A percentile compares a stretch with the other conserved stretches of the same genome.
Conservation (phyloP, 306 rosid species). For the Cucurbita pepo region DNA sequence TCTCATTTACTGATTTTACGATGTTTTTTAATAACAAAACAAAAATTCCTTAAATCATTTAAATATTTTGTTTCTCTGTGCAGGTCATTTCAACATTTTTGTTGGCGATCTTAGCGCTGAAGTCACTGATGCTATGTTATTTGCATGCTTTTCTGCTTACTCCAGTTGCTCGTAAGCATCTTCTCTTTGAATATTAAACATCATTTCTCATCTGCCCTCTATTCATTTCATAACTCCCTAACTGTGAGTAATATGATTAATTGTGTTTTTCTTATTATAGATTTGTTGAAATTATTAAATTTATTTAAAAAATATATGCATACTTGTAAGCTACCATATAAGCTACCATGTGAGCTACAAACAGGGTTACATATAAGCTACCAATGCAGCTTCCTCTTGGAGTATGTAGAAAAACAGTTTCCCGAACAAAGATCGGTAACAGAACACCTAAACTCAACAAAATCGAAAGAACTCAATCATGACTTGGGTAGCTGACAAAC, state of each 20-base stretch:
- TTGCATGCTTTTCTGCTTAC: constrained; percentile 83
- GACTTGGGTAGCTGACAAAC: neutral
- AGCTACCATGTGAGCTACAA: too few species aligned
- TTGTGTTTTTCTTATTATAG: neutral
- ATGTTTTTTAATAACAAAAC: neutral
- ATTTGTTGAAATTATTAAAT: neutral
- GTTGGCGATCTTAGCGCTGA: constrained; percentile 98
- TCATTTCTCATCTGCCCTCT: neutral
- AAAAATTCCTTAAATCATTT: neutral
- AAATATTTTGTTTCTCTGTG: constrained; percentile 9
- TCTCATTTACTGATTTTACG: neutral
- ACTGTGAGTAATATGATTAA: neutral
- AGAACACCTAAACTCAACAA: neutral
- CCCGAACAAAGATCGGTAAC: neutral
- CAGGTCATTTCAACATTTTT: constrained; percentile 90
- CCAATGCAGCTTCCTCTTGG: neutral
- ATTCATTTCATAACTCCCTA: neutral
- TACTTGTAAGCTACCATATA: too few species aligned
- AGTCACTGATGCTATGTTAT: constrained; percentile 93
- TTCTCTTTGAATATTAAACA: constrained; percentile 4
- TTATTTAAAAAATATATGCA: neutral
- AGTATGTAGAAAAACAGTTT: neutral
- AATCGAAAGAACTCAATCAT: neutral
- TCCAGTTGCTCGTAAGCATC: constrained; percentile 91
- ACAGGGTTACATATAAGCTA: neutral